Conservation (phyloP, 305 asterid species). For the Plantago coronopus region DNA sequence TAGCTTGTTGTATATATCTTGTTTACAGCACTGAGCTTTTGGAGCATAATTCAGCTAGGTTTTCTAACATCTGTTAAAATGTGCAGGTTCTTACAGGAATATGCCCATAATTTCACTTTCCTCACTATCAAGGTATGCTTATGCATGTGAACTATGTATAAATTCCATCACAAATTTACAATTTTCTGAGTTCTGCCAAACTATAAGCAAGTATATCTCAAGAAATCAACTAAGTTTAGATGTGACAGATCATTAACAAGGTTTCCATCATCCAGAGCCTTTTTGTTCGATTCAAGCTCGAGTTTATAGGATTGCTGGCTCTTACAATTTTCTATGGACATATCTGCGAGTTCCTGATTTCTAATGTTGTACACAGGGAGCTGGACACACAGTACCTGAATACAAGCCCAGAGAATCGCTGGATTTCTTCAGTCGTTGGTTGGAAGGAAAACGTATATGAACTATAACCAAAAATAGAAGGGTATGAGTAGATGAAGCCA, state of each 20-base stretch:
- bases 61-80: not conserved
- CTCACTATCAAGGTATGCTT: conserved; percentile 50
- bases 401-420: conserved; percentile 55
- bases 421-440: conserved; percentile 47
- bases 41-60: not conserved
- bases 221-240: too few relatives aligned
- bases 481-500: not conserved
- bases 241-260: too few relatives aligned
- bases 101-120: conserved; percentile 44
- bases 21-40: not conserved
- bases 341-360: too few relatives aligned
- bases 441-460: conserved; percentile 33
- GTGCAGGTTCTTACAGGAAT: conserved; percentile 42
- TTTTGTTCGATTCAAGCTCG: too few relatives aligned
- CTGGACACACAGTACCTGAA: conserved; percentile 66
- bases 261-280: too few relatives aligned
- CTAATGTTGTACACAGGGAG: conserved; percentile 30
- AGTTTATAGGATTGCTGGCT: not conserved
- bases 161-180: too few relatives aligned
- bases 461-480: not conserved
- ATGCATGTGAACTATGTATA: not conserved
- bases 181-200: too few relatives aligned
- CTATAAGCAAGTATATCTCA: too few relatives aligned
- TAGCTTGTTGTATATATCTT: too few relatives aligned
- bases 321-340: too few relatives aligned